Evolutionary conservation across 768 basidiomycete genomes (phyloP).

Genomic region (Sarcodon aspratus): DNA sequence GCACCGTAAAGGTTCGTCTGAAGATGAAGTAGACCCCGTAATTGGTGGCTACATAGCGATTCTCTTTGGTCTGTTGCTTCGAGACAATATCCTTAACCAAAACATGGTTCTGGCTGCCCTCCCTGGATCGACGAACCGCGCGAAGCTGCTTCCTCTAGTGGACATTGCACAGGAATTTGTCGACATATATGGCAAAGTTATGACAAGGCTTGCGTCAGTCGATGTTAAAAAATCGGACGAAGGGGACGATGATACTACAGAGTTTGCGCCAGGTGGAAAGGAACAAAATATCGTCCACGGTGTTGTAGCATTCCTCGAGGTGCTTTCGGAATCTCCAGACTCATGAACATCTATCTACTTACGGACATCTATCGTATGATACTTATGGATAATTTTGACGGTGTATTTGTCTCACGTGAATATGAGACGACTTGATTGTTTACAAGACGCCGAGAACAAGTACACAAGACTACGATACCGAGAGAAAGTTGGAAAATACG

Average conservation of each 20-base stretch:
- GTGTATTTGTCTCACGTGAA: too few relatives aligned
- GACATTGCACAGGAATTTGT: constrained; percentile 28
- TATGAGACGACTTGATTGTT: too few relatives aligned
- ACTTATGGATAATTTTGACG: too few relatives aligned
- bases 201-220: constrained; percentile 13
- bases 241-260: constrained; percentile 5
- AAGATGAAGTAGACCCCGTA: constrained; percentile 27
- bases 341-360: neutral
- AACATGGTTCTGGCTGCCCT: constrained; percentile 20
- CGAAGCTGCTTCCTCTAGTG: constrained; percentile 22
- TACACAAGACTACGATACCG: too few relatives aligned
- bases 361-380: too few relatives aligned
- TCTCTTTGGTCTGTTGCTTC: constrained; percentile 46
- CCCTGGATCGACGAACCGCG: constrained; percentile 19
- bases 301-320: constrained; percentile 45
- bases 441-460: too few relatives aligned
- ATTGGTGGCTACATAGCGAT: constrained; percentile 68
- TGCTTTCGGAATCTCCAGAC: constrained; percentile 14
- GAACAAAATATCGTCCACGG: constrained; percentile 20
- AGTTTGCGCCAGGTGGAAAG: constrained; percentile 9
- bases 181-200: constrained; percentile 26
- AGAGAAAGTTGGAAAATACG: too few relatives aligned
- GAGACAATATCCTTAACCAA: constrained; percentile 20
- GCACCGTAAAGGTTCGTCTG: constrained; percentile 15
- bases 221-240: constrained; percentile 3